Evolutionary conservation across 805 yeast genomes (phyloP), one percentile per base, ranked within the genome.

Genomic region (Cyberlindnera euphorbiiphila): DNA sequence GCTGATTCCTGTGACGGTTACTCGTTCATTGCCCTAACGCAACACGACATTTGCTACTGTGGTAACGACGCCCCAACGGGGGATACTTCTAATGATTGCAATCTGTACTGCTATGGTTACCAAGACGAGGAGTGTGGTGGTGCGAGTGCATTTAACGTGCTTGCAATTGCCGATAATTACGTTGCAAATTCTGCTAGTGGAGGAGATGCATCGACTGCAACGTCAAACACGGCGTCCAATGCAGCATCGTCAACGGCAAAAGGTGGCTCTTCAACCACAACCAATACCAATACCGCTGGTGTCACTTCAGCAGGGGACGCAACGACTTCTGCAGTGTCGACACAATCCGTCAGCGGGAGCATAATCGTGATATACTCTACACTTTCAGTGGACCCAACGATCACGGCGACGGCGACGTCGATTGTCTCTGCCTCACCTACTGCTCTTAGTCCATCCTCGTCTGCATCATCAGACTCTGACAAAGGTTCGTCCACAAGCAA

Each of bases 51-150:
- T 20, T 81, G 88, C 58, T 75, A 68, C 50, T 81, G 88, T 56
- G 86, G 86, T 29, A 55, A 66, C 51, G 47, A 59, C 1, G 45
- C 62, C 2, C 76, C 74, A 11, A 49, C 62, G 4, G 66, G 72
- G 4, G 48, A 51, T 7, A 36, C 57, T 9, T 30, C 59, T 1
- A 36, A 46, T 23, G 34, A 48, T 18, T 76, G 83, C 56, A 37
- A 53, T 28, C 54, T 57, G 1, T 24, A 48, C 6, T 85, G 95
- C 58, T 60, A 51, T 24, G 93, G 87, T 7, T 84, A 69, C 51
- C 66, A 69, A 6, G 8, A 32, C 1, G 83, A 81, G 41, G 64
- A 54, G 36, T 85, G 95, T 62, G 87, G 87, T 45, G 82, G 82
- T 25, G 63, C 71, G 13, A 37, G 53, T 30, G 66, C 72, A 25